These are phyloP conservation scores for Wallacemonas sp. DNA, from an alignment of 208 protist genomes.

Conservation along the genomic window DNA sequence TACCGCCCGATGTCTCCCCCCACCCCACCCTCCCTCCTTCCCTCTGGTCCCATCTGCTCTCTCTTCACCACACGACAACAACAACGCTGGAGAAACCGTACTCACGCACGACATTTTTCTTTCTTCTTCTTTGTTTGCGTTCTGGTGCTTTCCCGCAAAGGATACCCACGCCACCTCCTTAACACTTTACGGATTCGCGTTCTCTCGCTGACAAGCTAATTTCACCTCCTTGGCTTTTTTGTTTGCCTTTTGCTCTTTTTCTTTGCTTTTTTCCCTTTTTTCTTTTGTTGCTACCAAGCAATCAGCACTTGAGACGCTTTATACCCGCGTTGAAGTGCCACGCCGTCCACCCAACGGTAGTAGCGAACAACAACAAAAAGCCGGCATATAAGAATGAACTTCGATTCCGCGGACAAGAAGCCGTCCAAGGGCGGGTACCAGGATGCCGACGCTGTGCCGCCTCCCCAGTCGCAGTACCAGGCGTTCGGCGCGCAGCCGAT, in stretches of 20 bases:
- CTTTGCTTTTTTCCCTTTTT: constrained; percentile 2
- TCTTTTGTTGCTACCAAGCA: not conserved
- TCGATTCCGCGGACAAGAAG: not conserved
- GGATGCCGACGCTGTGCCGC: not conserved
- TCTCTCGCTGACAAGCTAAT: not conserved
- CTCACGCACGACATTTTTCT: too few relatives aligned
- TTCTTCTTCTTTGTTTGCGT: not conserved
- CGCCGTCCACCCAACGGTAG: too few relatives aligned
- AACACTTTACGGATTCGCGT: not conserved
- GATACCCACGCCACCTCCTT: too few relatives aligned
- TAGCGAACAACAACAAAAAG: not conserved
- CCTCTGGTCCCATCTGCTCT: too few relatives aligned
- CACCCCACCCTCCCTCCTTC: too few relatives aligned
- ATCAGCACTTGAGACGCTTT: too few relatives aligned
- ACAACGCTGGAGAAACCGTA: too few relatives aligned
- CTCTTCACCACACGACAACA: too few relatives aligned
- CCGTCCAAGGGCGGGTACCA: constrained; percentile 3
- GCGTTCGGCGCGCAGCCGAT: constrained; percentile 3
- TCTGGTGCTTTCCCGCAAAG: not conserved
- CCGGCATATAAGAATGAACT: not conserved
- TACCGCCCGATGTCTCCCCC: too few relatives aligned
- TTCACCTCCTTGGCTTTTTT: not conserved
- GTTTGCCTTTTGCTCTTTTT: not conserved
- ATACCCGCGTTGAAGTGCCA: too few relatives aligned
- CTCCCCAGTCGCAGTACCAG: constrained; percentile 1